phyloP scores from a whole-genome alignment of 148 eudicot species.

The Pharnaceum exiguum region DNA sequence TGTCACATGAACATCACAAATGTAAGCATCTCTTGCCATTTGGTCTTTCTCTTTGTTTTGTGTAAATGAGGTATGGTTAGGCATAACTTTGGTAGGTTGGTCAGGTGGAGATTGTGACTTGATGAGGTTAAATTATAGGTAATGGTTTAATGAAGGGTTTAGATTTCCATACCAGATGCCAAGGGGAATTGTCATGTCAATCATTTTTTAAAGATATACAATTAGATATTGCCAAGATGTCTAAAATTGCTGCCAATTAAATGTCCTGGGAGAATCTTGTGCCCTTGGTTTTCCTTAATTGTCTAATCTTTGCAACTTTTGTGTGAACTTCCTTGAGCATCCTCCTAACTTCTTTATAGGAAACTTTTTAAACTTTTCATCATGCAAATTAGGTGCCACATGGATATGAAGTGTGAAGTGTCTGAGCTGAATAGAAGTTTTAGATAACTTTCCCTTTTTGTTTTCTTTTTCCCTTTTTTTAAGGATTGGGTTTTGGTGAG shows the following conservation, averaged over 20 bases:
- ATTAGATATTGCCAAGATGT: conserved; percentile 18
- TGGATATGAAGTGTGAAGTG: too few relatives aligned
- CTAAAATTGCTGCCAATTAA: conserved; percentile 7
- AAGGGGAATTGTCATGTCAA: conserved; percentile 3
- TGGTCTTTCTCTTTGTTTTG: neutral
- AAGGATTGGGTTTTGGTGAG: too few relatives aligned
- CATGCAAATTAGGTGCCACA: conserved; percentile 15
- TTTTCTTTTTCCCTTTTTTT: neutral
- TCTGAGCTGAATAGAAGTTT: neutral
- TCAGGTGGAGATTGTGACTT: conserved; percentile 19
- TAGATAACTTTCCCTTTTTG: neutral
- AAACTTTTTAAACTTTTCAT: neutral
- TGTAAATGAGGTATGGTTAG: neutral
- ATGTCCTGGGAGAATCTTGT: neutral
- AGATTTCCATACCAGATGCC: conserved; percentile 4
- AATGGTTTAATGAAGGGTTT: conserved; percentile 2
- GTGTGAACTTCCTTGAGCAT: neutral
- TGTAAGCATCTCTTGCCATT: conserved; percentile 49
- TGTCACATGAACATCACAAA: conserved; percentile 81
- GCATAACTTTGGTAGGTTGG: neutral
- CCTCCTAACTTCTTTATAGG: neutral
- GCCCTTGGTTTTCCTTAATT: neutral
- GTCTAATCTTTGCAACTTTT: conserved; percentile 12
- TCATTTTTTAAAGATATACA: conserved; percentile 14
- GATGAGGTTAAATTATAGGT: conserved; percentile 7